Conservation (phyloP, 2,329 filamentous ascomycete species). For the Tolypocladium guangdongense region DNA sequence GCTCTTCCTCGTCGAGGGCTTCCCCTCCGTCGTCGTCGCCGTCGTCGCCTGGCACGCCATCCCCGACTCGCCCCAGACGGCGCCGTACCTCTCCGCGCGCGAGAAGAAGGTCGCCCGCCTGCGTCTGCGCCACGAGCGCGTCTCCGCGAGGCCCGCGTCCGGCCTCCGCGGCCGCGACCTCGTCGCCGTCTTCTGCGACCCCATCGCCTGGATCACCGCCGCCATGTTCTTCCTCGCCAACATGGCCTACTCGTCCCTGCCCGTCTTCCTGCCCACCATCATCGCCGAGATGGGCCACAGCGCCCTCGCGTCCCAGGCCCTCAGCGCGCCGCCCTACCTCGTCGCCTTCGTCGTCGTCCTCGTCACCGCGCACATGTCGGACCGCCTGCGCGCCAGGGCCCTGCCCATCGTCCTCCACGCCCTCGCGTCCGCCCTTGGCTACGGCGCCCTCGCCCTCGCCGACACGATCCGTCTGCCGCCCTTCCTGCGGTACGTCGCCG, state of each 20-base stretch:
- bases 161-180: constrained; percentile 46
- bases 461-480: constrained; percentile 31
- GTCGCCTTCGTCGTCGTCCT: constrained; percentile 63
- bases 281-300: constrained; percentile 66
- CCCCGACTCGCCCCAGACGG: constrained; percentile 63
- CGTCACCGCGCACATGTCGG: constrained; percentile 60
- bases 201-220: constrained; percentile 54
- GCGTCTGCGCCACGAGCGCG: constrained; percentile 44
- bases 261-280: constrained; percentile 78
- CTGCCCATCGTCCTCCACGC: constrained; percentile 59
- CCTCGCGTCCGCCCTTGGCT: constrained; percentile 51
- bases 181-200: constrained; percentile 28
- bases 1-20: constrained; percentile 74
- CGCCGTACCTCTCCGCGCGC: constrained; percentile 49
- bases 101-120: constrained; percentile 60
- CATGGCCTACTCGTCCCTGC: constrained; percentile 78
- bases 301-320: constrained; percentile 57
- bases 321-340: constrained; percentile 74
- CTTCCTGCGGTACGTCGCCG: constrained; percentile 55
- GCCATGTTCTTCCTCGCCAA: constrained; percentile 82
- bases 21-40: constrained; percentile 67
- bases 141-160: constrained; percentile 4
- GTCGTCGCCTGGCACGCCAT: constrained; percentile 64
- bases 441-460: constrained; percentile 49
- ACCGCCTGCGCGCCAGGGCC: constrained; percentile 51